Conservation (phyloP, 139 green algal genomes). For the Eudorina sp. region DNA sequence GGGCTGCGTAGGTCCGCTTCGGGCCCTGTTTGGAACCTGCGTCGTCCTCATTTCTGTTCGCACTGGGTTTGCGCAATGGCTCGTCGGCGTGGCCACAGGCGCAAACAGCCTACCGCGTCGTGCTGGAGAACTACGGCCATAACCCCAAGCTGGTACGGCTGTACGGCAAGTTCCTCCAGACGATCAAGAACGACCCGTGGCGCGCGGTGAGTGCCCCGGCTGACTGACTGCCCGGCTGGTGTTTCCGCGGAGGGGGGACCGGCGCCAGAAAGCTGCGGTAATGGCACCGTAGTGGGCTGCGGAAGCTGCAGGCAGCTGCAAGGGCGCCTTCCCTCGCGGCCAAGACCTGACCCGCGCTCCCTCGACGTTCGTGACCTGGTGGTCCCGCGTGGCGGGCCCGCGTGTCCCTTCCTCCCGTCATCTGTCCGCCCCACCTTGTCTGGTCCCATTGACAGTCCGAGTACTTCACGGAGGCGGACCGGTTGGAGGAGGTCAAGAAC, state of each 20-base stretch:
- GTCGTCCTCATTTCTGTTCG: not conserved
- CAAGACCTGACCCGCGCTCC: no score
- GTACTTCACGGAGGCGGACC: conserved; percentile 29
- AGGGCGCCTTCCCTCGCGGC: no score
- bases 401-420: no score
- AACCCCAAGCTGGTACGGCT: conserved; percentile 62
- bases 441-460: conserved; percentile 10
- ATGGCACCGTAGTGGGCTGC: no score
- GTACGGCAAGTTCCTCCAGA: conserved; percentile 70
- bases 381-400: no score
- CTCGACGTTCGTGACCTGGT: no score
- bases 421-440: no score
- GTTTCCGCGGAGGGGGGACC: no score
- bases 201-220: conserved; percentile 24
- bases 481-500: conserved; percentile 15
- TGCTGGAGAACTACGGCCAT: conserved; percentile 63
- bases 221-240: not conserved
- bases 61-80: not conserved
- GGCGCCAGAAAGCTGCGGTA: no score
- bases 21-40: not conserved
- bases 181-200: conserved; percentile 63
- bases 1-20: no score
- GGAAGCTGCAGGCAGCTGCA: no score
- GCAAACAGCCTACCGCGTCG: conserved; percentile 47
- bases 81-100: not conserved